Evolutionary conservation across 148 eudicot genomes (phyloP).

Genomic region (Agrostemma githago): DNA sequence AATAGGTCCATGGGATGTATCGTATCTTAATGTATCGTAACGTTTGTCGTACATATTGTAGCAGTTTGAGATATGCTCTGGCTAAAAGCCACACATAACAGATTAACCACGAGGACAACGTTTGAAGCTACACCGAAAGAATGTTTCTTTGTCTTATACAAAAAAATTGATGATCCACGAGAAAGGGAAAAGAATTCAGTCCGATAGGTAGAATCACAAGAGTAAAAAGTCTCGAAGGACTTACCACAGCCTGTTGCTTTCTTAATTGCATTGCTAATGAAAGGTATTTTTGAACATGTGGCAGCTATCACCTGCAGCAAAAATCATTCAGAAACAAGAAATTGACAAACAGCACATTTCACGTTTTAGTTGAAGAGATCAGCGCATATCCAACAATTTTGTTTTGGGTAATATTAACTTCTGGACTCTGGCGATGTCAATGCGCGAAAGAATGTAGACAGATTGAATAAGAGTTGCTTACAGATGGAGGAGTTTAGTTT

Average conservation of each 20-base stretch:
- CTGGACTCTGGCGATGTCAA: too few relatives aligned
- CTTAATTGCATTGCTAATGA: constrained; percentile 81
- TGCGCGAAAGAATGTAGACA: too few relatives aligned
- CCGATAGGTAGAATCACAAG: not conserved
- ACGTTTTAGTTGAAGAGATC: not conserved
- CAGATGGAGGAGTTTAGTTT: constrained; percentile 82
- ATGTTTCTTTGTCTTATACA: too few relatives aligned
- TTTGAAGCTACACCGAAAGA: too few relatives aligned
- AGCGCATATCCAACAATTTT: not conserved
- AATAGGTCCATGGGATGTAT: too few relatives aligned
- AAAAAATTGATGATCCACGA: not conserved
- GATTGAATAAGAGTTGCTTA: constrained; percentile 37
- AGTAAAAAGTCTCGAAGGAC: constrained; percentile 23
- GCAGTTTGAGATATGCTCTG: too few relatives aligned
- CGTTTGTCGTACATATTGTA: too few relatives aligned
- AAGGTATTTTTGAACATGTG: constrained; percentile 89
- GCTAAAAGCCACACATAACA: too few relatives aligned
- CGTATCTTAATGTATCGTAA: too few relatives aligned
- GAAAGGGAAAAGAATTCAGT: not conserved
- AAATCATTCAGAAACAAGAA: constrained; percentile 8
- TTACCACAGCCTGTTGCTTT: constrained; percentile 85
- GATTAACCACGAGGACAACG: too few relatives aligned
- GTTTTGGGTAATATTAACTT: not conserved
- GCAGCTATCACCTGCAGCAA: constrained; percentile 71
- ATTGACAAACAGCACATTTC: not conserved